A percentile compares a stretch with the other conserved stretches of the same genome.
Conservation (phyloP, 163 green algal genomes). For the Volvox carteri region DNA sequence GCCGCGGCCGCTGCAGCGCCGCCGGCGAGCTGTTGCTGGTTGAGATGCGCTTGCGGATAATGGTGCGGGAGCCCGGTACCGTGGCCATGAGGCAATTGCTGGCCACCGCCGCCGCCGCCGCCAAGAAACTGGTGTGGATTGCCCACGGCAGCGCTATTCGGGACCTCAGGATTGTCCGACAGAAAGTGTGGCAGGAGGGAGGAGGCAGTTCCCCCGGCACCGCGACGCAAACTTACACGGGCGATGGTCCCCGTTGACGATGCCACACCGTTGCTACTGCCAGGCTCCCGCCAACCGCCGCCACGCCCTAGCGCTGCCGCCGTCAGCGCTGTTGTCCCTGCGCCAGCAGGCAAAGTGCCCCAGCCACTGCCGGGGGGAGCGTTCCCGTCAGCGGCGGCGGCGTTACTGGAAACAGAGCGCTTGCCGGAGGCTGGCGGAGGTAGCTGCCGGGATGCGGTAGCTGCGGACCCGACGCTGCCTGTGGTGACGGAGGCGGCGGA, state of each 20-base stretch:
- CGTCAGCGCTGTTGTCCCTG: background rate
- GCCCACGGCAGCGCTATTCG: background rate
- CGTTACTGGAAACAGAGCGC: background rate
- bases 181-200: background rate
- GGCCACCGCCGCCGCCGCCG: background rate
- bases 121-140: background rate
- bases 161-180: conserved; percentile 14
- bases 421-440: background rate
- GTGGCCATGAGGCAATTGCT: background rate
- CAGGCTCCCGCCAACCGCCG: conserved; percentile 11
- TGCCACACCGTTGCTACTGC: conserved; percentile 37
- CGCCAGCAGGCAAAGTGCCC: background rate
- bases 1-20: background rate
- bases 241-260: background rate
- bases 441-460: background rate
- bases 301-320: conserved; percentile 15
- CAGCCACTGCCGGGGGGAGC: background rate
- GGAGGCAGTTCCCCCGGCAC: background rate
- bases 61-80: background rate
- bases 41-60: background rate
- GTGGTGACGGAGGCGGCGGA: background rate
- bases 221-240: background rate
- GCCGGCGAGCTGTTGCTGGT: background rate
- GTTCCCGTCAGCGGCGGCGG: background rate
- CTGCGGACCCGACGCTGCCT: background rate